Percentiles rank a stretch among this genome's conserved stretches.
These are phyloP conservation scores for Trapa bicornis DNA, from an alignment of 345 rosid species.

Conservation along the genomic window DNA sequence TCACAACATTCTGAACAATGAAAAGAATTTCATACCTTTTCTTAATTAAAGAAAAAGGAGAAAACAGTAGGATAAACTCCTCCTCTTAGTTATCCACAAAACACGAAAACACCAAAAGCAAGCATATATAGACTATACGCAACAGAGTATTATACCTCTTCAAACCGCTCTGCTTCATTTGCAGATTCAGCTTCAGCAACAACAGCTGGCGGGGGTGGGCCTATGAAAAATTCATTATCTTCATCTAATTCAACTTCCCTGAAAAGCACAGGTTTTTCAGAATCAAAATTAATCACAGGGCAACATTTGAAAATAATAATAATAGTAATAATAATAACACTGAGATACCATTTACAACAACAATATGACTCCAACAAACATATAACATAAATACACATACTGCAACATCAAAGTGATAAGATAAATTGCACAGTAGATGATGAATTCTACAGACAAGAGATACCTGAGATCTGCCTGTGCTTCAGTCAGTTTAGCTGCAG, in stretches of 20 bases:
- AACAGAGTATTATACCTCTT: constrained; percentile 46
- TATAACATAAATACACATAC: not conserved
- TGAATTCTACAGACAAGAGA: not conserved
- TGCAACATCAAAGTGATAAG: not conserved
- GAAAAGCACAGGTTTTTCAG: constrained; percentile 10
- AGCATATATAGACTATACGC: not conserved
- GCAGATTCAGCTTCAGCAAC: constrained; percentile 84
- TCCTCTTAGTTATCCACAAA: not conserved
- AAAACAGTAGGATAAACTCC: not conserved
- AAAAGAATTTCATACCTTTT: not conserved
- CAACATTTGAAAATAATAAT: not conserved
- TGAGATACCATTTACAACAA: not conserved
- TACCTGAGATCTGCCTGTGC: constrained; percentile 87
- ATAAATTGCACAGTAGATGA: not conserved
- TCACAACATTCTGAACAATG: constrained; percentile 6
- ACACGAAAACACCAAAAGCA: not conserved
- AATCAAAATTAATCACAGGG: not conserved
- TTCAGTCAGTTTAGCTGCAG: constrained; percentile 87
- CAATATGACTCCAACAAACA: not conserved
- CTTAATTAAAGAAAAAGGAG: not conserved
- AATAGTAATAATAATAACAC: not conserved
- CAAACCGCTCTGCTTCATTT: constrained; percentile 92
- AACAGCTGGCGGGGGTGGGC: constrained; percentile 84
- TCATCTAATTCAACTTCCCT: constrained; percentile 84
- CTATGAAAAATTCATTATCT: constrained; percentile 65